Evolutionary conservation across 2,329 filamentous ascomycete genomes (phyloP), one percentile per base, ranked within the genome.

Genomic region (Cercospora sesami): DNA sequence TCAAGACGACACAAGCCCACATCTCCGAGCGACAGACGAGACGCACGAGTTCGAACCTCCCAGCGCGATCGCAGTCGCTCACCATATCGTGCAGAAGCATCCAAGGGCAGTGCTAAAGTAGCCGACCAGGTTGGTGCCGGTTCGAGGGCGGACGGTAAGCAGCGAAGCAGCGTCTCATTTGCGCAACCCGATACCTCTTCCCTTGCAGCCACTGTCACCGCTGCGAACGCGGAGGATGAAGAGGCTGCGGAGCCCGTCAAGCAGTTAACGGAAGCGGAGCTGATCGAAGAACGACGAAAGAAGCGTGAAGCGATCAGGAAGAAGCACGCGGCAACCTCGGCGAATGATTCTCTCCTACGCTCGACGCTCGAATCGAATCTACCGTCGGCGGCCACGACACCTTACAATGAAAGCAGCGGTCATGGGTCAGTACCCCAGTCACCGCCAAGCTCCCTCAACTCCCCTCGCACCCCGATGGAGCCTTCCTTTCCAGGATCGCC

Each of bases 251-350:
- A 76, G 36, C 65, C 74, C 26, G 68, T 73, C 73, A 84, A 86
- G n/a, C 78, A 93, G 73, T 66, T 78, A 16, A 91, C 96, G 78
- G 91, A 96, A 81, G 91, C 91, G 70, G 89, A 91, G 73, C 86
- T 94, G 75, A 91, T 97, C 75, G 91, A 96, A 79, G 90, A 93
- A 75, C 91, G 94, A 65, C 90, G 93, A 30, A 93, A 91, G 77
- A 88, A 91, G 67, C 90, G 94, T 72, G 92, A 95, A 81, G 92
- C 92, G 71, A 91, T 96, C 71, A 87, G 93, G 77, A 91, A 92
- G 78, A 96, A 93, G 82, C 91, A 93, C 75, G 79, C 83, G 80
- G 72, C 89, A 90, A 75, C 75, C 86, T 91, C 69, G 53, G 60
- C 65, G 26, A 67, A 57, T 63, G 76, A 87, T 93, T 73, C 58